These are phyloP conservation scores for Athelia psychrophila DNA, from an alignment of 1,284 basidiomycete genomes.

Conservation along the genomic window DNA sequence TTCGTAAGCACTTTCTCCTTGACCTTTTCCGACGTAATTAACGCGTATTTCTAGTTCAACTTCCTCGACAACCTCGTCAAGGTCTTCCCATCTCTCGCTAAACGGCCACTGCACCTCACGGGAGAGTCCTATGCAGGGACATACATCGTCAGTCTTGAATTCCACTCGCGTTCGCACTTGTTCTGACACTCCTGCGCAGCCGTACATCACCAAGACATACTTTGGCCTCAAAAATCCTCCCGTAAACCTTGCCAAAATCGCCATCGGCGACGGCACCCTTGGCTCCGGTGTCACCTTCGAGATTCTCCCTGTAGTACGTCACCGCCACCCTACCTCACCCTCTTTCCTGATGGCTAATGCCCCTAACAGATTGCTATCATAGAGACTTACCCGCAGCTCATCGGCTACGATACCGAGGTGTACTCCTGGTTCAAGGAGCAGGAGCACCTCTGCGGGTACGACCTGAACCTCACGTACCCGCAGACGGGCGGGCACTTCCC, in stretches of 20 bases:
- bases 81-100: constrained; percentile 61
- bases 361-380: constrained; percentile 48
- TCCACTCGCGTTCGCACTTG: not conserved
- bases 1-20: constrained; percentile 46
- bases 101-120: constrained; percentile 56
- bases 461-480: constrained; percentile 70
- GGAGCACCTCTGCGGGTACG: constrained; percentile 62
- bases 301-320: constrained; percentile 50
- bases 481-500: constrained; percentile 55
- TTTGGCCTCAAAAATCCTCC: constrained; percentile 60
- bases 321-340: too few relatives aligned
- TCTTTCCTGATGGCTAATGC: too few relatives aligned
- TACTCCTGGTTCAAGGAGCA: constrained; percentile 67
- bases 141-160: constrained; percentile 49
- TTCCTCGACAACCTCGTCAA: constrained; percentile 64
- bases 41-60: constrained; percentile 48
- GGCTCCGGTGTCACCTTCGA: constrained; percentile 45
- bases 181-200: constrained; percentile 32
- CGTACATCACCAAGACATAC: constrained; percentile 72
- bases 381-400: constrained; percentile 72
- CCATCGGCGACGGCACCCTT: constrained; percentile 67
- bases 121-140: constrained; percentile 70
- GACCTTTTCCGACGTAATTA: not conserved
- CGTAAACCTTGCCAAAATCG: constrained; percentile 62
- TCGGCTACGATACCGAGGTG: constrained; percentile 64